Evolutionary conservation across 1,284 basidiomycete genomes (phyloP), one percentile per base, ranked within the genome.

Genomic region (Moesziomyces parantarcticus): DNA sequence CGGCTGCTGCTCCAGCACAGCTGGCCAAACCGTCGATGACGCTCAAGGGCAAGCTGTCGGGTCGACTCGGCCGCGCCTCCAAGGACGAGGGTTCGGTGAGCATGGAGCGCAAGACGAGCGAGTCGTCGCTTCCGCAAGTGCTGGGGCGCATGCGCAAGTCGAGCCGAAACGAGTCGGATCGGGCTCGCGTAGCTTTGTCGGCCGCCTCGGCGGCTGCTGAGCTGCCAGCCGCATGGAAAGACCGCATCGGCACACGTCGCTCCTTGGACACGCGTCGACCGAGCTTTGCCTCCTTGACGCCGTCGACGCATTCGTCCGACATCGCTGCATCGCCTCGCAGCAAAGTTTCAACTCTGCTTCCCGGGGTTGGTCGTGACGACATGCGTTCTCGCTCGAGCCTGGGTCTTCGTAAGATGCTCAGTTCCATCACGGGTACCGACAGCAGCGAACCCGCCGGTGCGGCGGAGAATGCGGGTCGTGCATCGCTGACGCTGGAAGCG

Each of bases 201-300:
- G 50, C 49, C 3, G 29, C 49, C n/a, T 14, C 25, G 32, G 49
- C 48, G 10, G 45, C 46, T 16, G 62, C 59, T 0, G 68, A 72
- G 22, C n/a, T 72, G 48, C 68, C 68, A 4, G 36, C 58, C 5
- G 68, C 68, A 4, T 72, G 68, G 68, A 60, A 62, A 23, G 63
- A 72, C 11, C 58, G 58, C 7, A 55, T 70, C 22, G 39, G 16
- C 22, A 52, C 42, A n/a, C 43, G 61, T 5, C 57, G 57, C 7
- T 58, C 54, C 11, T 11, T 62, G 25, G 58, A 66, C 34, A 48
- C 39, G 29, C 58, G 68, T 22, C 34, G 68, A 32, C 62, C 62
- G 0, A 71, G 62, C 32, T 23, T 70, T 3, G 45, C 61, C 1
- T 55, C 51, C 1, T 40, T 56, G 34, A 45, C 52, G 6, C 52